Evolutionary conservation across 192 early-diverging fungal species (phyloP), one percentile per base, ranked within the genome.

Genomic region (Endogone sp.): DNA sequence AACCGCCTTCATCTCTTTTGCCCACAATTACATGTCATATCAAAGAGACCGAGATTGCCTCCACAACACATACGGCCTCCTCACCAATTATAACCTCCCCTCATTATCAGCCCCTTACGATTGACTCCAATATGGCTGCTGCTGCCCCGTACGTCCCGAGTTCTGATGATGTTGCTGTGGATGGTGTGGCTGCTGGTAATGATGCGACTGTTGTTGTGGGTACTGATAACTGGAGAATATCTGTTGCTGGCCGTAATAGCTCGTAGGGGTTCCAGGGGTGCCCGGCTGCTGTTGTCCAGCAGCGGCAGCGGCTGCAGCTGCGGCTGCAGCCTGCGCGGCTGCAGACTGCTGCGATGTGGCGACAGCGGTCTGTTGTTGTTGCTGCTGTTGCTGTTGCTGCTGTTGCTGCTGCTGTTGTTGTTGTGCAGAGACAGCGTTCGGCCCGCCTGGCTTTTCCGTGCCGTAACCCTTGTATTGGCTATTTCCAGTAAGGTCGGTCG

Each of bases 171-270:
- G 67, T 2, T 71, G 70, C 24, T 77, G 79, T 26, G 70, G 74
- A 27, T 74, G 75, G 24, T 73, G 74, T 4, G 64, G 71, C 29
- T 79, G 78, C 29, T 49, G 37, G 16, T 49, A 49, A 16, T 49
- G 37, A 1, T 49, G 37, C 37, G 37, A 49, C 37, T 79, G 75
- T n/a, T 78, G 79, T 67, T 71, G 79, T n/a, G 72, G 78, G 30
- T 83, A 80, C 70, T 83, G 81, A 61, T 83, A 77, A 67, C 63
- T 77, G 28, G 81, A 83, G 71, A 83, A 80, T 76, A 82, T 82
- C 37, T 49, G 37, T 49, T 49, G 73, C 27, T 74, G 73, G 9
- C 67, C 67, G 37, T 70, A 70, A 56, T 74, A 74, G 21, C 58
- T 74, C 49, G 21, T 49, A 6, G 37, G 37, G 6, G 37, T 49